Base-by-base conservation (phyloP, 768 basidiomycete species). In the Phanerochaete carnosa region DNA sequence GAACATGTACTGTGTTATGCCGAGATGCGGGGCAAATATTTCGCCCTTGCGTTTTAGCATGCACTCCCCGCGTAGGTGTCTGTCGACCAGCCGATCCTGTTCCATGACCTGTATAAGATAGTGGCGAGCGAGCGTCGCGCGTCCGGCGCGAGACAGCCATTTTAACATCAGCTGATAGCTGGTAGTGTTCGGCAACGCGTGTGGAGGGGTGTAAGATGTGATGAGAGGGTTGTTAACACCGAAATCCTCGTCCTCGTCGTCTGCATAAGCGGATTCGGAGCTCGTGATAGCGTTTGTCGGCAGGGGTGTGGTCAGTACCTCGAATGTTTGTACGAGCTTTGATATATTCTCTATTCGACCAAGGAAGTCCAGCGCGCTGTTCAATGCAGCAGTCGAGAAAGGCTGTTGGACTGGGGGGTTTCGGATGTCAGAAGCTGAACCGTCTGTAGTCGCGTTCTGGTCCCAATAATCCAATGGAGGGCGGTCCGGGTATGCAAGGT, bases 301-400 rank as follows among this genome's bases (percentile, higher is more conserved):
- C 29, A 92, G 77, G 16, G 89, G 89, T 51, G 85, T 80, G 0
- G 91, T 90, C 60, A 92, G 83, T 29, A 89, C 85, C 65, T 93
- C 92, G 67, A 92, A 94, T 1, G 87, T 80, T 66, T 85, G 83
- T 5, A 93, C 80, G 69, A 94, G 80, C 65, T 83, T 85, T 3
- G 88, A 84, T 39, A 89, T 72, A 56, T 86, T 74, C 13, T 83
- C 80, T 19, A 79, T 66, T 9, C 80, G 79, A 15, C 90, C 90
- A 9, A 92, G 80, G 66, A 86, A 79, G 59, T 91, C 88, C 63
- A 94, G 74, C 49, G 84, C 83, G 19, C 86, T 88, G 72, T 92
- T 91, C 43, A 94, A 82, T 1, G 88, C 83, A 22, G 82, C 70
- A 7, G 84, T 86, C 16, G 88, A 84, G 64, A 70, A 68, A 35